Evolutionary conservation across 768 basidiomycete species (phyloP).

Genomic region (Mycena belliarum): DNA sequence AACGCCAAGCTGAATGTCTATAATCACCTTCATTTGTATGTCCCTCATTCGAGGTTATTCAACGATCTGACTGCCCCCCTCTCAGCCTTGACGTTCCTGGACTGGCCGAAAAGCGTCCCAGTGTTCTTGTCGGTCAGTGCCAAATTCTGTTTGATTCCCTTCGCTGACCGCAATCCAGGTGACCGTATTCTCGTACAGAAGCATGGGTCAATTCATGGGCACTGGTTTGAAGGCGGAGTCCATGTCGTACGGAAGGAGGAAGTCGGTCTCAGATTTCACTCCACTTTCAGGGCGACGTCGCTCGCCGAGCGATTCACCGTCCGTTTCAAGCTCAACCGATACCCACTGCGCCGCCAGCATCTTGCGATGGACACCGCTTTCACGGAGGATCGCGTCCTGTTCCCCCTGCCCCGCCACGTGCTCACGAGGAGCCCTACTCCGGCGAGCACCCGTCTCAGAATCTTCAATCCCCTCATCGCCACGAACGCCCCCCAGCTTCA

Average conservation of each 20-base stretch:
- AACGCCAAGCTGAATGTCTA: constrained; percentile 34
- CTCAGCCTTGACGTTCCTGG: constrained; percentile 48
- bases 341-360: constrained; percentile 59
- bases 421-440: constrained; percentile 13
- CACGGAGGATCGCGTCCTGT: constrained; percentile 48
- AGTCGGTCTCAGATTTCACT: constrained; percentile 53
- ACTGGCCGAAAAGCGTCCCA: constrained; percentile 58
- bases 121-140: constrained; percentile 53
- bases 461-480: constrained; percentile 45
- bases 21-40: constrained; percentile 40
- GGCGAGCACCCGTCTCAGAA: constrained; percentile 20
- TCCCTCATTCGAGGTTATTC: constrained; percentile 1
- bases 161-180: constrained; percentile 32
- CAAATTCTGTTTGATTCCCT: not conserved
- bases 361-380: constrained; percentile 52
- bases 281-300: constrained; percentile 40
- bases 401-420: constrained; percentile 42
- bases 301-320: constrained; percentile 45
- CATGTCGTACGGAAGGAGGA: constrained; percentile 49
- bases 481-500: constrained; percentile 48
- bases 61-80: too few species aligned
- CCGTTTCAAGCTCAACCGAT: constrained; percentile 59
- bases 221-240: constrained; percentile 63
- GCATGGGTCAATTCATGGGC: constrained; percentile 36
- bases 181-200: constrained; percentile 56